Conservation (phyloP, 2,329 filamentous ascomycete species). For the Penicillium sp. region DNA sequence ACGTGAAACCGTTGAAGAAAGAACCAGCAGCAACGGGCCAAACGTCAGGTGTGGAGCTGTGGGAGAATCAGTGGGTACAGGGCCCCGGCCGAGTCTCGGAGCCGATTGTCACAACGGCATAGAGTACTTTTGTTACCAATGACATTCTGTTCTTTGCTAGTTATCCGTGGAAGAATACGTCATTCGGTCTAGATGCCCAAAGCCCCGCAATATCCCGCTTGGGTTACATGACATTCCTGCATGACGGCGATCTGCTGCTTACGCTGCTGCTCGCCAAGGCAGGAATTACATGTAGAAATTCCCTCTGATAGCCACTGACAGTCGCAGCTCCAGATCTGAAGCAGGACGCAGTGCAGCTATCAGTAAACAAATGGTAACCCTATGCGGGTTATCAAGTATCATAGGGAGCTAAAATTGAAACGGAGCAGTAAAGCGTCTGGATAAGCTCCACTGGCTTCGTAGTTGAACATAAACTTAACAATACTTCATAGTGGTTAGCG, state of each 20-base stretch:
- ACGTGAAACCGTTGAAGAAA: slow-evolving; percentile 14
- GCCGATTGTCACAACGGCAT: slow-evolving; percentile 4
- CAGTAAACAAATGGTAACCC: no score
- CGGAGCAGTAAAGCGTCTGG: no score
- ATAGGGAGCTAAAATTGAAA: slow-evolving; percentile 1
- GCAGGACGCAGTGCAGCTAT: no score
- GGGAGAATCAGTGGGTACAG: not conserved
- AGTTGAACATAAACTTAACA: not conserved
- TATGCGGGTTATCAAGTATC: not conserved
- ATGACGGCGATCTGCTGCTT: slow-evolving; percentile 9
- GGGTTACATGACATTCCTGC: not conserved
- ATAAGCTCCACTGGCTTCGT: no score
- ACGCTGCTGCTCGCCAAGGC: slow-evolving; percentile 4
- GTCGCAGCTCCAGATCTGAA: no score
- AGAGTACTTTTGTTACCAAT: not conserved
- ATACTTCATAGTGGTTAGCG: not conserved
- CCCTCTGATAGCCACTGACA: not conserved
- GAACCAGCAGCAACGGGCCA: not conserved
- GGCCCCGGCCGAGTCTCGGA: slow-evolving; percentile 25
- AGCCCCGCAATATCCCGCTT: not conserved
- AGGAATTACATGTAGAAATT: not conserved
- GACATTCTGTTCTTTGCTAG: not conserved
- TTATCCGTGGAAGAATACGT: slow-evolving; percentile 8
- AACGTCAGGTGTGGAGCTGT: slow-evolving; percentile 1
- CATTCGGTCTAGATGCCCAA: not conserved